Percentiles rank a stretch among this genome's conserved stretches.
Evolutionary conservation across 2,329 filamentous ascomycete species (phyloP).

Genomic region (Knoxdaviesia capensis): DNA sequence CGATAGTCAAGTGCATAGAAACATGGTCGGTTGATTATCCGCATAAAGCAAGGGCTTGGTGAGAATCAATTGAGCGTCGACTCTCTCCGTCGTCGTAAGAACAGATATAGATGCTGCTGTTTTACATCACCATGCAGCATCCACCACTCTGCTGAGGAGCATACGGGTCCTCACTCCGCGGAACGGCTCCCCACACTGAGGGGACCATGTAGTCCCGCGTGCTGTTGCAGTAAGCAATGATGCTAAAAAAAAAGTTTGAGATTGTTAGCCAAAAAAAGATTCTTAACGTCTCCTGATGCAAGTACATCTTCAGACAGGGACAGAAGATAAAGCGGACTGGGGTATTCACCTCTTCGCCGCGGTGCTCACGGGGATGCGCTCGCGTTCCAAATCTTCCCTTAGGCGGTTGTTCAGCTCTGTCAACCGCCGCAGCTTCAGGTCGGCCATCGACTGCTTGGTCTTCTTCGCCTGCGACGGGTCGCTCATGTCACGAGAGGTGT

Average conservation of each 20-base stretch:
- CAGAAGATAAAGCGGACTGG: background rate
- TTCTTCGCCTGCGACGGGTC: conserved; percentile 56
- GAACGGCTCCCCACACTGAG: conserved; percentile 85
- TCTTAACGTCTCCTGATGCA: background rate
- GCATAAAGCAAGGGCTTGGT: too few relatives aligned
- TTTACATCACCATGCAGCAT: conserved; percentile 90
- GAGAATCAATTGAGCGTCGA: too few relatives aligned
- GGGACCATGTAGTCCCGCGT: conserved; percentile 99
- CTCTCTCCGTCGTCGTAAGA: too few relatives aligned
- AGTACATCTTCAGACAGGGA: background rate
- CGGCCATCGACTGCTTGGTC: conserved; percentile 98
- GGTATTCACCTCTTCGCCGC: conserved; percentile 60
- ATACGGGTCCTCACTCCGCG: conserved; percentile 95
- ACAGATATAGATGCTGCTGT: background rate
- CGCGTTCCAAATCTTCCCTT: conserved; percentile 86
- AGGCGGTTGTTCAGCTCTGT: conserved; percentile 93
- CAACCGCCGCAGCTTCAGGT: conserved; percentile 86
- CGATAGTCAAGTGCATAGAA: too few relatives aligned
- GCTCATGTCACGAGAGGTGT: conserved; percentile 46
- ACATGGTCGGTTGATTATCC: too few relatives aligned
- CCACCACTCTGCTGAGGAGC: conserved; percentile 81
- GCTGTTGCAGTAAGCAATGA: conserved; percentile 95
- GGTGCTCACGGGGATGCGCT: conserved; percentile 88
- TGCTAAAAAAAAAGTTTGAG: conserved; percentile 29
- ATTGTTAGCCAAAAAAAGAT: background rate